Base-by-base conservation (phyloP, 257 asterid species). In the Gentiana straminea region DNA sequence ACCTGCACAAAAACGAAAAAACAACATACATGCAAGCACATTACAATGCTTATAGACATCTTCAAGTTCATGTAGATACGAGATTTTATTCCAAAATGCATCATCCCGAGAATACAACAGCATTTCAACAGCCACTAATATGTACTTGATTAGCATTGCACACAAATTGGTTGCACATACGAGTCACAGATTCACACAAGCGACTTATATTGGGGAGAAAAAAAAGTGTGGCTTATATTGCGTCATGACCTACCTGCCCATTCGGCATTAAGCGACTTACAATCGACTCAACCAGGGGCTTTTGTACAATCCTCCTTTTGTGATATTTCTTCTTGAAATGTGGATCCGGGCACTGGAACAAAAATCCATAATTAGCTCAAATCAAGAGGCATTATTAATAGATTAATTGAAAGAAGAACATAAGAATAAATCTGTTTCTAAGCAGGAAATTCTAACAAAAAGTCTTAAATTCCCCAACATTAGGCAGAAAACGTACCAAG, bases 291-390 rank as follows among this genome's bases (percentile, higher is more conserved):
- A 83, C 98, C 51, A 91, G 78, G 59, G 96, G 94, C 82, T 78
- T 84, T 75, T 84, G 96, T 54, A 84, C 84, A n/a, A 91, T 88
- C 74, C 98, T 81, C 73, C 98, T 75, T 70, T 91, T 91, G 64
- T 67, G 95, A 69, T 87, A 82, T 57, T 71, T 91, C 60, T 80
- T 87, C 92, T 91, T 91, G 73, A 87, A 91, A 79, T 91, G 92
- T 10, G 98, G 96, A 62, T 91, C 98, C 12, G 98, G 98, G 64
- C 96, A 91, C 98, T 91, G 86, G 77, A 79, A 39, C 59, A 57
- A 68, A 7, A 24, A 59, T 65, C 11, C 64, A 50, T 38, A 33
- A 61, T 68, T 56, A 15, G 46, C 46, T 41, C 9, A 5, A 41
- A 41, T 41, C 46, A 41, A 5, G 46, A 41, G 46, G 2, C 46